phyloP scores from a whole-genome alignment of 148 eudicot species.

The Rhododendron griersonianum region DNA sequence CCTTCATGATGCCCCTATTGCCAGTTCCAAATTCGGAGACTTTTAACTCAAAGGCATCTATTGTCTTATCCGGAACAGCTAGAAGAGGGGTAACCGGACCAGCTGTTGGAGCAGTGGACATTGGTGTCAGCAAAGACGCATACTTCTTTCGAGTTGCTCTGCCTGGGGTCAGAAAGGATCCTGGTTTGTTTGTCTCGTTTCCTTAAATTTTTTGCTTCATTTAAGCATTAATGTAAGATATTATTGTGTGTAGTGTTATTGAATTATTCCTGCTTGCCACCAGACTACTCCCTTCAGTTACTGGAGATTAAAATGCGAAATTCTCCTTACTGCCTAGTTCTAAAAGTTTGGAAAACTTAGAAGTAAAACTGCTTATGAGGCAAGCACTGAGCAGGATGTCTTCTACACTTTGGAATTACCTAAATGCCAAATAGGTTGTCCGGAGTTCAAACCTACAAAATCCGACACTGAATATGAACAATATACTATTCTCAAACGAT shows the following conservation, averaged over 20 bases:
- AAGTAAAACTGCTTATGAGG: background rate
- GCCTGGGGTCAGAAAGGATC: slow-evolving; percentile 2
- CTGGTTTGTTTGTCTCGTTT: background rate
- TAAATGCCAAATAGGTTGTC: background rate
- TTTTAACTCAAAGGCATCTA: slow-evolving; percentile 23
- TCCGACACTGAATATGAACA: background rate
- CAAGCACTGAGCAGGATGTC: background rate
- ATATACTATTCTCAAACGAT: background rate
- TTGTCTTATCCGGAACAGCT: slow-evolving; percentile 68
- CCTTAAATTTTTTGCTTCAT: background rate
- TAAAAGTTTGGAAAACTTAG: background rate
- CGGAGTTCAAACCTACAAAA: background rate
- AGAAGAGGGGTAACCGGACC: slow-evolving; percentile 48
- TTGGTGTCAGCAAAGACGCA: slow-evolving; percentile 49
- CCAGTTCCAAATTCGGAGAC: slow-evolving; percentile 28
- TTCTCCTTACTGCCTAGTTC: background rate
- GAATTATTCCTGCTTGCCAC: background rate
- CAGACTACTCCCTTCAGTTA: background rate
- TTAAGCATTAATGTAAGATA: too few relatives aligned
- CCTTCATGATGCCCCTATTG: slow-evolving; percentile 35
- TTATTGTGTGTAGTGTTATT: background rate
- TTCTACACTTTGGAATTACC: background rate
- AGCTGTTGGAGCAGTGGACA: slow-evolving; percentile 73
- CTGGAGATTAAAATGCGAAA: background rate
- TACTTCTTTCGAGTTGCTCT: slow-evolving; percentile 10